These are phyloP conservation scores for Phytophthora crassamura DNA, from an alignment of 352 stramenopile genomes.

Conservation along the genomic window DNA sequence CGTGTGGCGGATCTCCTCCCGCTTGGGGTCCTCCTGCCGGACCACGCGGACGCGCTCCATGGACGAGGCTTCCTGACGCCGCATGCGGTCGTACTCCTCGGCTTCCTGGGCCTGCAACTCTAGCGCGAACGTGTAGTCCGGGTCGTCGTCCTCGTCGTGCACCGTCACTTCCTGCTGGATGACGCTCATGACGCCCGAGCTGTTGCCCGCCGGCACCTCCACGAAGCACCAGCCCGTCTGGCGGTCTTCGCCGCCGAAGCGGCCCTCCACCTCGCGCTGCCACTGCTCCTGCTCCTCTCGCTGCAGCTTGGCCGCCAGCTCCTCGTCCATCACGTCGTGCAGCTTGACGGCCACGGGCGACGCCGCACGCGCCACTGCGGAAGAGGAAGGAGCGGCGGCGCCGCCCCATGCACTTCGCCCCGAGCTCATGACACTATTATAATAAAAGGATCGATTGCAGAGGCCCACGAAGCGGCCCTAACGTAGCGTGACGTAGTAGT, in stretches of 20 bases:
- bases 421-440: conserved; percentile 26
- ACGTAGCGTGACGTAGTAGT: conserved; percentile 19
- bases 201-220: conserved; percentile 63
- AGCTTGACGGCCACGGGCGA: conserved; percentile 52
- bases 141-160: conserved; percentile 53
- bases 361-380: conserved; percentile 20
- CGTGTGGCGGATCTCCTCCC: conserved; percentile 54
- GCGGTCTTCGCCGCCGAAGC: conserved; percentile 61
- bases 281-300: conserved; percentile 75
- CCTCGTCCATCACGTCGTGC: conserved; percentile 74
- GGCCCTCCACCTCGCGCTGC: conserved; percentile 65
- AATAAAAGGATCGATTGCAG: conserved; percentile 5
- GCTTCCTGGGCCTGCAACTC: conserved; percentile 77
- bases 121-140: conserved; percentile 78
- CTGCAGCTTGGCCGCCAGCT: conserved; percentile 73
- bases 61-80: conserved; percentile 69
- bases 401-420: conserved; percentile 17
- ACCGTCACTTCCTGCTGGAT: conserved; percentile 73
- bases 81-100: conserved; percentile 76
- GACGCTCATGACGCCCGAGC: conserved; percentile 74
- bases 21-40: conserved; percentile 57
- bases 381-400: not conserved
- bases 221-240: conserved; percentile 78
- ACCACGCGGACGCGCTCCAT: conserved; percentile 72
- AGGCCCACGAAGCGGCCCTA: not conserved